Base-by-base conservation (phyloP, 1,284 basidiomycete genomes). In the Testicularia cyperi region DNA sequence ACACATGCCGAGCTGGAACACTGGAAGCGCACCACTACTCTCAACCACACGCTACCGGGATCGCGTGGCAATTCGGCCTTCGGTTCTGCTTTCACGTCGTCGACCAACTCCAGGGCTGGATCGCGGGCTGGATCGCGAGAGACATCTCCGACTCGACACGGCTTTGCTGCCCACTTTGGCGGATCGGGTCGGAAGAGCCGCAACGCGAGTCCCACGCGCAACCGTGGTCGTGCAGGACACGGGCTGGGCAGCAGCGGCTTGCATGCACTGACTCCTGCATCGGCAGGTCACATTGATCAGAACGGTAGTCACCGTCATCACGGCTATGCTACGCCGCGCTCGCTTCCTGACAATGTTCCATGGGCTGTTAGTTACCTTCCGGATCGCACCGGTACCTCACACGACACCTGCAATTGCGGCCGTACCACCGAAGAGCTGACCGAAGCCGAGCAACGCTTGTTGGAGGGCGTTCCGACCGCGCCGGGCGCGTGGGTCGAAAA, bases 321-420 rank as follows among this genome's bases (percentile, higher is more conserved):
- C 38, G 45, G 57, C 23, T 61, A 49, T 24, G 43, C 53, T 10
- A 65, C 57, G 16, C 72, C 72, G 14, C 44, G 65, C 9, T 65
- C 65, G 16, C 47, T 74, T 16, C 68, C 65, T 5, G 49, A 58
- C 31, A 70, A 68, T 26, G 52, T 68, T 5, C 72, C 72, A 7
- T 74, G 72, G 72, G 72, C 65, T 4, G 52, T 65, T 7, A 56
- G 58, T 37, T 56, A 72, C 36, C 40, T 73, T 10, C 72, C 71
- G 6, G 66, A 56, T 25, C 61, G 72, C 20, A 70, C 62, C 7
- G 65, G 69, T 30, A 63, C 66, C 14, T 60, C 58, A 28, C 70
- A 72, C 38, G 57, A 64, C 23, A 65, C 65, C 5, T 75, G 72
- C 53, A 72, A 72, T 28, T 75, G 72, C 37, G 72, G 72, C 6